Base-by-base conservation (phyloP, 768 basidiomycete genomes). In the Crassisporium funariophilum region DNA sequence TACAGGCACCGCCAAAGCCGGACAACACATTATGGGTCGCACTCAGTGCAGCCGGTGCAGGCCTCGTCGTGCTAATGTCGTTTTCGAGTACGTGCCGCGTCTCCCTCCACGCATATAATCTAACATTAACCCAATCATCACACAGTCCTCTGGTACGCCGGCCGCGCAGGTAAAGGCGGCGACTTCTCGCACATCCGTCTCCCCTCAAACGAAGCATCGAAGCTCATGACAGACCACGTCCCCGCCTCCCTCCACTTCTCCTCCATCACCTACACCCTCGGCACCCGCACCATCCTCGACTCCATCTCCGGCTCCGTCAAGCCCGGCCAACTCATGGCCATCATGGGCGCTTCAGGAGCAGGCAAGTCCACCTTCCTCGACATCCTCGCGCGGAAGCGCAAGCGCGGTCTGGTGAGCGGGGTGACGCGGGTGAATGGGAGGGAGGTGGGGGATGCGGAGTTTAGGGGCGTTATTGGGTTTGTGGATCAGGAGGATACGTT, bases 401-500 rank as follows among this genome's bases (percentile, higher is more conserved):
- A 98, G 71, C 77, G 86, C 11, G 97, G 97, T 0, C 47, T 58
- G 1, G 88, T 95, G 5, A 63, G 67, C 25, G 95, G 95, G 2
- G 76, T 76, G 21, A 86, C 85, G 27, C 78, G 91, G 15, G 84
- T 98, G 41, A 98, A 98, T 59, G 95, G 95, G 0, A 76, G 91
- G 3, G 77, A 78, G 49, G 86, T 95, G 19, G 72, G 73, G 35
- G 76, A 91, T 63, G 68, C 74, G 19, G 81, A 88, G 62, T 97
- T 91, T 74, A 86, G 83, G 63, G 81, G 83, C 25, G 87, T 98
- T 4, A 83, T 88, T 53, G 97, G 97, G 22, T 99, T 90, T 55
- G 97, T 99, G 35, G 95, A 99, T 62, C 97, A 99, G 67, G 97
- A 98, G 66, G 97, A 99, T 65, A 97, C 93, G 8, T 69, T 99